A percentile compares a stretch with the other conserved stretches of the same genome.
phyloP scores from a whole-genome alignment of 805 yeast species.

The Groenewaldozyma tartarivorans region DNA sequence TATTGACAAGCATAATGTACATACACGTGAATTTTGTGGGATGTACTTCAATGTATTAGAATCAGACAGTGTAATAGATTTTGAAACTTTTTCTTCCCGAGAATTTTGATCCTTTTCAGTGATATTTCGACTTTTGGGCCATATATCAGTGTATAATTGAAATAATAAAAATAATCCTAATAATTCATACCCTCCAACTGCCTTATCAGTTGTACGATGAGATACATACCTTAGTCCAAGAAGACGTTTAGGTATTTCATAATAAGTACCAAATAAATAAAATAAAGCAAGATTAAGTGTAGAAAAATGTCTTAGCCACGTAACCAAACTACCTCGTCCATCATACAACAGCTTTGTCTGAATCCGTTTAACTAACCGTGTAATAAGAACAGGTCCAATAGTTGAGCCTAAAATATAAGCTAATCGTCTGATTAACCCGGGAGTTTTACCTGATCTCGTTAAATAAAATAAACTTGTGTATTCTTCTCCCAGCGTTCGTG shows the following conservation, averaged over 20 bases:
- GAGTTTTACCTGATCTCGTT: conserved; percentile 20
- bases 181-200: conserved; percentile 48
- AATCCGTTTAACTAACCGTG: conserved; percentile 14
- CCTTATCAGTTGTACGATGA: conserved; percentile 24
- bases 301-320: conserved; percentile 22
- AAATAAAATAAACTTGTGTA: conserved; percentile 53
- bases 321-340: neutral
- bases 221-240: conserved; percentile 68
- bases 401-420: conserved; percentile 55
- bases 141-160: too few species aligned
- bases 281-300: conserved; percentile 73
- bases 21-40: conserved; percentile 58
- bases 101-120: conserved; percentile 11
- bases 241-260: conserved; percentile 64
- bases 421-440: conserved; percentile 31
- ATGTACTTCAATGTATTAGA: conserved; percentile 52
- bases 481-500: conserved; percentile 88
- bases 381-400: conserved; percentile 47
- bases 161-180: conserved; percentile 39
- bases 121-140: conserved; percentile 6
- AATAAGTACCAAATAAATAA: conserved; percentile 75
- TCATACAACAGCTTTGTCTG: too few species aligned
- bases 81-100: conserved; percentile 2
- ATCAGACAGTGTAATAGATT: conserved; percentile 47
- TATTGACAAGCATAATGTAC: conserved; percentile 74